Base-by-base conservation (phyloP, 495 filamentous ascomycete species). In the Penicillium odoratum region DNA sequence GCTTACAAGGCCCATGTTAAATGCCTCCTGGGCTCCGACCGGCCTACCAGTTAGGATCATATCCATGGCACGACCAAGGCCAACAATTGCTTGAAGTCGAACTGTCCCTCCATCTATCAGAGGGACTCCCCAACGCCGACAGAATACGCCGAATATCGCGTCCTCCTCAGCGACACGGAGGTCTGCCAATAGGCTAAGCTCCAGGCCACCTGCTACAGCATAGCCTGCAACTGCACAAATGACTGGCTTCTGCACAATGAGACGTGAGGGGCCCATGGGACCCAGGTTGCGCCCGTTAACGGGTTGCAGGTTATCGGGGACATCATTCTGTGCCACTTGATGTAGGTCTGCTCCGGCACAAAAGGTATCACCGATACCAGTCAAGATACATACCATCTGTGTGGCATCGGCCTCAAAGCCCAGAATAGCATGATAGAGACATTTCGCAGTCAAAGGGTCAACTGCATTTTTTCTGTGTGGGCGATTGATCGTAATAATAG, bases 81-180 rank as follows among this genome's bases (percentile, higher is more conserved):
- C 79, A 46, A 83, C 65, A 48, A 81, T 73, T 7, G 73, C 72
- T 52, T 73, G 78, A 7, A 81, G 60, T 3, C 78, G 67, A 1
- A 81, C 77, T 0, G 77, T 81, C 16, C 77, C 79, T 5, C 79
- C 75, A 48, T 83, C 78, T 44, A 81, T 77, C 11, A 81, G 60
- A 11, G 80, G 79, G 0, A 81, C 75, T 3, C 79, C 80, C 59
- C 70, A 80, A 4, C 78, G 70, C 3, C 80, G 69, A 62, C 75
- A 80, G 51, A 81, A 81, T 13, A 81, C 74, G 3, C 79, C 76
- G 40, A 83, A 77, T 18, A 79, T 57, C 0, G 78, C 76, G 40
- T 78, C 68, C 50, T 80, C 77, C 53, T 81, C 78, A 0, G 67
- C 75, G 0, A 82, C 69, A 1, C 78, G 74, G 21, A 81, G 67